A percentile compares a stretch with the other conserved stretches of the same genome.
These are phyloP conservation scores for Cyberlindnera saturnus DNA, from an alignment of 805 yeast genomes.

Conservation along the genomic window DNA sequence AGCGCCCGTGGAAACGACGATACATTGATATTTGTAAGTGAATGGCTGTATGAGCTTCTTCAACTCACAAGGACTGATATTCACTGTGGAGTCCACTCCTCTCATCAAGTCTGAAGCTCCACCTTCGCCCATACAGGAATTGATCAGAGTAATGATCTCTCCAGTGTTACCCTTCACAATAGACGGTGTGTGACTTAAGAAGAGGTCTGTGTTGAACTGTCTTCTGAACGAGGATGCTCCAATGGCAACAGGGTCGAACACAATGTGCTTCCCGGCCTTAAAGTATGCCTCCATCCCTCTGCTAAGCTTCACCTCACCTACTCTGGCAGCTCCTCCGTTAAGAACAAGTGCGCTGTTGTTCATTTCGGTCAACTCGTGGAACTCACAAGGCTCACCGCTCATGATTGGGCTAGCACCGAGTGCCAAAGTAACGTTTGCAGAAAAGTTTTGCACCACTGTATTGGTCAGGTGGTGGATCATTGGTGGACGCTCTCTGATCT, in stretches of 20 bases:
- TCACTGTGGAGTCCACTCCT: conserved; percentile 34
- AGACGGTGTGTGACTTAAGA: conserved; percentile 40
- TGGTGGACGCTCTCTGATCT: conserved; percentile 36
- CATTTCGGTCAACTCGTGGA: conserved; percentile 51
- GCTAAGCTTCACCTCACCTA: conserved; percentile 33
- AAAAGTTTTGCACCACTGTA: conserved; percentile 76
- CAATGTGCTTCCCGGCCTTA: conserved; percentile 48
- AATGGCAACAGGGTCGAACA: conserved; percentile 88
- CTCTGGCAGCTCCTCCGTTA: conserved; percentile 66
- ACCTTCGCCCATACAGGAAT: conserved; percentile 49
- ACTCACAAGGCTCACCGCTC: conserved; percentile 72
- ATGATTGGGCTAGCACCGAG: conserved; percentile 84
- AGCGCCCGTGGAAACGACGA: conserved; percentile 70
- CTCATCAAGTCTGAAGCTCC: conserved; percentile 30
- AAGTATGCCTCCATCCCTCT: conserved; percentile 58
- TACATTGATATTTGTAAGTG: conserved; percentile 36
- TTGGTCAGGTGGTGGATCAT: conserved; percentile 86
- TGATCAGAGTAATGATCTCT: conserved; percentile 58
- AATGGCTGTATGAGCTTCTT: conserved; percentile 34
- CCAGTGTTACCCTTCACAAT: conserved; percentile 84
- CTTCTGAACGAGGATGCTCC: conserved; percentile 69
- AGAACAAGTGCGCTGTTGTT: conserved; percentile 55
- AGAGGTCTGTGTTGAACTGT: conserved; percentile 38
- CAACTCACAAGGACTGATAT: conserved; percentile 16
- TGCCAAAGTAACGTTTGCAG: conserved; percentile 82